These are phyloP conservation scores for Triticum turgidum DNA, from an alignment of 176 grass and related monocot species.

Conservation along the genomic window DNA sequence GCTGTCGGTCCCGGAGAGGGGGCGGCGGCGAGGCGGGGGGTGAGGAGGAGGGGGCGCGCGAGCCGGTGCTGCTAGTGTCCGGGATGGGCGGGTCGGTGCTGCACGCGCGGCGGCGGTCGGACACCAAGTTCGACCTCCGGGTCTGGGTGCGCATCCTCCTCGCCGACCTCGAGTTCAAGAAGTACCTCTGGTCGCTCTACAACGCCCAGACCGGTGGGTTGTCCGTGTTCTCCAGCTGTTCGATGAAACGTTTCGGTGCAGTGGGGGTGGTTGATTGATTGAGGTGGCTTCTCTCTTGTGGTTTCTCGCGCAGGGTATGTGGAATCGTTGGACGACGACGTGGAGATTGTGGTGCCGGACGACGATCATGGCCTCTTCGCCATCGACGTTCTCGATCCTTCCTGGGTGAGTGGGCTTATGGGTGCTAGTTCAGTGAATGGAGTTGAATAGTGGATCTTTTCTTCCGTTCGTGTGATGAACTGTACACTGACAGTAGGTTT, in stretches of 20 bases:
- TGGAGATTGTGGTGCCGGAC: conserved; percentile 80
- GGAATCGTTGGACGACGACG: conserved; percentile 68
- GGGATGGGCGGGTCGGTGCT: conserved; percentile 90
- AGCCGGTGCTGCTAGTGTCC: conserved; percentile 85
- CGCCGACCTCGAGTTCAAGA: conserved; percentile 83
- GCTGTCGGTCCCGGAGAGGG: not conserved
- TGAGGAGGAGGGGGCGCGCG: conserved; percentile 13
- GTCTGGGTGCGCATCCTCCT: conserved; percentile 88
- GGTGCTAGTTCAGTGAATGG: not conserved
- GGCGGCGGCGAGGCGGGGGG: not conserved
- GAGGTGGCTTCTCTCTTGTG: not conserved
- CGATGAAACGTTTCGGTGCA: not conserved
- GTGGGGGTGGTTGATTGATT: not conserved
- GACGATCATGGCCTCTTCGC: conserved; percentile 83
- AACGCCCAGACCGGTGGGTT: conserved; percentile 66
- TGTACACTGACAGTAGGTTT: conserved; percentile 13
- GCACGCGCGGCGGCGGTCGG: conserved; percentile 68
- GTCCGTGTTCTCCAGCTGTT: not conserved
- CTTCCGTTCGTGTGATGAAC: conserved; percentile 15
- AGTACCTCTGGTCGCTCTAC: conserved; percentile 89
- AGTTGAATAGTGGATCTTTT: not conserved
- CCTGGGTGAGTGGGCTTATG: conserved; percentile 72
- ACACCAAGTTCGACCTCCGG: conserved; percentile 46
- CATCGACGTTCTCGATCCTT: conserved; percentile 95
- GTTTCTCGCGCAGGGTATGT: conserved; percentile 56